Evolutionary conservation across 805 yeast genomes (phyloP).

Genomic region (Myxozyma lipomycoides): DNA sequence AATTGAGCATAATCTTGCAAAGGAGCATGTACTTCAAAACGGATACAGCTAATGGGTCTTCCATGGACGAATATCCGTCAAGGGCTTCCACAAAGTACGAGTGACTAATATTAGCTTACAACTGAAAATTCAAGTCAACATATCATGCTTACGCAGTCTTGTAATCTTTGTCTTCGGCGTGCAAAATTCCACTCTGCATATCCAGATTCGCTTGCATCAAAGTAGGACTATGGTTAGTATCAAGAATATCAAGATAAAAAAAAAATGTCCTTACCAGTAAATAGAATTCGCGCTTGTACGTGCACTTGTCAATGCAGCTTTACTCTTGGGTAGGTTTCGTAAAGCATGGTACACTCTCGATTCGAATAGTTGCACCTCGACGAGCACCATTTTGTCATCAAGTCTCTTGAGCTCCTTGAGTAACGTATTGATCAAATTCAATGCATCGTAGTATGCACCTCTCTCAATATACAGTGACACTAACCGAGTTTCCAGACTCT

Average conservation of each 20-base stretch:
- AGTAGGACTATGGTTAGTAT: conserved; percentile 52
- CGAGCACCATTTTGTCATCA: conserved; percentile 92
- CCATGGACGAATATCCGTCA: conserved; percentile 77
- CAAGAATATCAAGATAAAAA: not conserved
- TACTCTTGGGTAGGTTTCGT: conserved; percentile 83
- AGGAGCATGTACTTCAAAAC: conserved; percentile 89
- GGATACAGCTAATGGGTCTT: conserved; percentile 54
- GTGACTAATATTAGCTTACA: conserved; percentile 37
- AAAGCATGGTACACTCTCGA: conserved; percentile 85
- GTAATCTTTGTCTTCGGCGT: conserved; percentile 95
- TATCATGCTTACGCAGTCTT: conserved; percentile 59
- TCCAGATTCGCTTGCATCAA: conserved; percentile 89
- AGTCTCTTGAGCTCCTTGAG: conserved; percentile 83
- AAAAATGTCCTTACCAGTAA: conserved; percentile 50
- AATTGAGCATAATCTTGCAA: conserved; percentile 87
- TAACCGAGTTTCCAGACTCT: conserved; percentile 78
- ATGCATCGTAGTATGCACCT: conserved; percentile 61
- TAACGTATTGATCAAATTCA: conserved; percentile 65
- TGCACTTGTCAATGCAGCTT: conserved; percentile 90
- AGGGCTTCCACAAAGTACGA: conserved; percentile 94
- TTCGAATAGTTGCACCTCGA: conserved; percentile 91
- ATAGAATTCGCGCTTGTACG: conserved; percentile 97
- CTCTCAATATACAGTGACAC: conserved; percentile 70
- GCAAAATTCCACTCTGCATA: conserved; percentile 89
- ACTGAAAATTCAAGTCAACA: not conserved